Base-by-base conservation (phyloP, 345 rosid genomes). In the Rhizophora mangle region DNA sequence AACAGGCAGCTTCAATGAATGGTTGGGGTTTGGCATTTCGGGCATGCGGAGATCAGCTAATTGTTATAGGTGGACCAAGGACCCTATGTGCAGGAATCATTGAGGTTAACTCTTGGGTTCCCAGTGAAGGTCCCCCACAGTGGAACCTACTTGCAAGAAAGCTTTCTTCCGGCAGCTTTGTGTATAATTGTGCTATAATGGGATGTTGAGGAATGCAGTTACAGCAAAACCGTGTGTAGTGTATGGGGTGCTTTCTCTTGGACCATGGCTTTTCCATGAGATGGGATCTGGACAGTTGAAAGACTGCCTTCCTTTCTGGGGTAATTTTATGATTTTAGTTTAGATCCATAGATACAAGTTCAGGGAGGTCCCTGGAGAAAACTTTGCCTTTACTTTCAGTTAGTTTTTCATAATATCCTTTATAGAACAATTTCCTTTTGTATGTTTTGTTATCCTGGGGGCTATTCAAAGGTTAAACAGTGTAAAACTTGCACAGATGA, bases 1-100 rank as follows among this genome's bases (percentile, higher is more conserved):
- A 77, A 26, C 69, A 57, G 61, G 89, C 86, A 1, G 70, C 37
- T 61, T 85, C 92, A 0, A 66, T 74, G 83, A 79, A 82, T 22
- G 94, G 94, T n/a, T 90, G 94, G 96, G 96, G 96, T 16, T 22
- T 90, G 4, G 96, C 89, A n/a, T 84, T 90, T 72, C 76, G 82
- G 57, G 90, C 86, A 4, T 86, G 89, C 16, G 93, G 96, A 11
- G 85, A 88, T 62, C 76, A 37, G 36, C 75, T 86, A 26, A 72
- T 86, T 29, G 88, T 86, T 18, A 61, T 90, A 0, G 88, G 91
- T 4, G 88, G 90, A 34, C 89, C 85, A 7, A 80, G 80, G 68
- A 63, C 59, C 49, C 62, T 36, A 1, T 83, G 75, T 43, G 85
- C 71, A 46, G 87, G 86, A 2, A 61, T 73, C 60, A 65, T 88